Evolutionary conservation across 768 basidiomycete genomes (phyloP), one percentile per base, ranked within the genome.

Genomic region (Russula lepida): DNA sequence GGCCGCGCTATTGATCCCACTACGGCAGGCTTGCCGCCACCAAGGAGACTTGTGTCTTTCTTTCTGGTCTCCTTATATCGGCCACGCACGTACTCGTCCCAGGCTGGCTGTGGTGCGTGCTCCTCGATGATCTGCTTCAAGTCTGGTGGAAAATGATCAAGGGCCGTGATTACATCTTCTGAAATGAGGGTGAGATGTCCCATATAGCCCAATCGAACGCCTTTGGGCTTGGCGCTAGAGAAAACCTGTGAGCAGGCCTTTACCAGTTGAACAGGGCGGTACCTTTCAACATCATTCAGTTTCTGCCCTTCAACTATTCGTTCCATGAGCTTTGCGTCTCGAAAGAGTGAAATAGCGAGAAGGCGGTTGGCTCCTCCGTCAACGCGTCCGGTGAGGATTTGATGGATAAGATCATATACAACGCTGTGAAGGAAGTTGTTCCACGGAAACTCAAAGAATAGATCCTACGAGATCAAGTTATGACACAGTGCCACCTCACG

Each of bases 351-450:
- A 8, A 95, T 74, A 23, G 86, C 85, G 33, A 98, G 79, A 66
- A 94, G 88, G 59, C 91, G 84, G 68, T 97, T 97, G 54, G 84
- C 79, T 4, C 90, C 86, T n/a, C 78, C 77, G 48, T 93, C 89
- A 23, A 94, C 81, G 27, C 85, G 83, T 15, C 93, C 95, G 1
- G 90, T 95, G 58, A 99, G 79, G 48, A 98, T 86, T 72, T 98
- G 97, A 70, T 98, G 97, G 1, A 98, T 79, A 60, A 97, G 77
- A 71, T 99, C 97, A 70, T 98, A 98, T 19, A 97, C 92, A 32
- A 94, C 88, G 68, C 91, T 93, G 71, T 99, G 97, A 32, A 98
- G 75, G 72, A 98, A 98, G 71, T 98, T 98, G 74, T 99, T 98
- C 88, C 91, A 92, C 0, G 95, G 94, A 68, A 88, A 97, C 62